Evolutionary conservation across 2,329 filamentous ascomycete genomes (phyloP), one percentile per base, ranked within the genome.

Genomic region (Paraphaeosphaeria minitans): DNA sequence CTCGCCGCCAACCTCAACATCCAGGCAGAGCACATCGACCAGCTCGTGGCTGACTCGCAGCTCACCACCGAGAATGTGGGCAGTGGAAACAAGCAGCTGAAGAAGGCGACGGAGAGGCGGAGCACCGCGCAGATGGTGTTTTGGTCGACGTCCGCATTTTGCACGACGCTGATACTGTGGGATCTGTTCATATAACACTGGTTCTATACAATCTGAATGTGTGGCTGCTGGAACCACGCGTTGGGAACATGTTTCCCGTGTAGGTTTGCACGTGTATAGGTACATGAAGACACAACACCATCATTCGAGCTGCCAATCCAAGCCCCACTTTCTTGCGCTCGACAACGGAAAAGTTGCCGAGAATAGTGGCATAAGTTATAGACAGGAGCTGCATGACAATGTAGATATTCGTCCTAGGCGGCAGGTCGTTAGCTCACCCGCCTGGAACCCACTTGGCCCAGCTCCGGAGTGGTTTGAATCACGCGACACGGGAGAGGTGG

Each of bases 61-160:
- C 84, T 86, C 33, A 97, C 93, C 10, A 87, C 89, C 27, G 90
- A 94, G 73, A 97, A 98, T 71, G 87, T 99, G 52, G 90, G 90
- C 14, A 88, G 88, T 58, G 95, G 94, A 19, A 99, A 99, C 80
- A 91, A 90, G 78, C 89, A 98, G 81, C 82, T 99, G 53, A 95
- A 95, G 79, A 88, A 89, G 71, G 95, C 94, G 29, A 87, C 79
- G 58, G 81, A 86, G 73, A 80, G 81, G 47, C 78, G 72, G 56
- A 84, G 80, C 59, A 83, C 77, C 7, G 82, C 82, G 45, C 77
- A 78, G 59, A 78, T 79, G 65, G 73, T 83, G 13, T 84, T 81
- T 59, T 83, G 73, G 63, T 76, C 75, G 10, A 83, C 81, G 14
- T 77, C 74, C 55, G 76, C 69, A 2, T 81, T 82, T 53, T 82